Base-by-base conservation (phyloP, 2,329 filamentous ascomycete genomes). In the Aureobasidium vineae region DNA sequence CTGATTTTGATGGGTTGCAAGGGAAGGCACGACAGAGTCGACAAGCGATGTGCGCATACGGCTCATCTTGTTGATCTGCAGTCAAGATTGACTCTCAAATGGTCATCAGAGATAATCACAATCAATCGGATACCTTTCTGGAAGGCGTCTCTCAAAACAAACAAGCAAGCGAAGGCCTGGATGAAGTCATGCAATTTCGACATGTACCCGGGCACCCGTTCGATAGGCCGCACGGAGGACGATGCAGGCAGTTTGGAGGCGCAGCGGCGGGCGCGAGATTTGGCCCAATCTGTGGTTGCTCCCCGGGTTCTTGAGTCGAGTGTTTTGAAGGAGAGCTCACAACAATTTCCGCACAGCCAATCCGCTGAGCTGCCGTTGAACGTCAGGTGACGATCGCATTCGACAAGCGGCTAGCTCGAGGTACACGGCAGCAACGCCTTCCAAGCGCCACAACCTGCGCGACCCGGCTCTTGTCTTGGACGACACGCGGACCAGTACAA, bases 111-210 rank as follows among this genome's bases (percentile, higher is more conserved):
- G 59, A 49, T 33, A 63, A 63, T 63, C 59, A 19, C 45, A 63
- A 63, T 63, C 47, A 63, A 53, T 53, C 47, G 47, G 47, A 16
- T 52, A 31, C 59, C 15, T 5, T 63, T 50, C 45, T 43, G 26
- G 60, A 53, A 63, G 28, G 3, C 21, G 15, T 21, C 11, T 10
- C 33, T 15, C 23, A 63, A 16, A 52, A 53, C 60, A 63, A 63
- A 63, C 47, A 63, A 52, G 31, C 45, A 63, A 52, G 47, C 47
- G 38, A 49, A 21, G 28, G 60, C 31, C 43, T 50, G 10, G 13
- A 63, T 63, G 59, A 63, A 63, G 59, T 63, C 59, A 63, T 63
- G 33, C 38, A 63, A 63, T 63, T 38, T 63, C 60, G 47, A 53
- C 43, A 43, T n/a, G 15, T 15, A 33, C 36, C 47, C 33, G 60